phyloP scores from a whole-genome alignment of 2,329 filamentous ascomycete species.

The Niveomyces coronatus region DNA sequence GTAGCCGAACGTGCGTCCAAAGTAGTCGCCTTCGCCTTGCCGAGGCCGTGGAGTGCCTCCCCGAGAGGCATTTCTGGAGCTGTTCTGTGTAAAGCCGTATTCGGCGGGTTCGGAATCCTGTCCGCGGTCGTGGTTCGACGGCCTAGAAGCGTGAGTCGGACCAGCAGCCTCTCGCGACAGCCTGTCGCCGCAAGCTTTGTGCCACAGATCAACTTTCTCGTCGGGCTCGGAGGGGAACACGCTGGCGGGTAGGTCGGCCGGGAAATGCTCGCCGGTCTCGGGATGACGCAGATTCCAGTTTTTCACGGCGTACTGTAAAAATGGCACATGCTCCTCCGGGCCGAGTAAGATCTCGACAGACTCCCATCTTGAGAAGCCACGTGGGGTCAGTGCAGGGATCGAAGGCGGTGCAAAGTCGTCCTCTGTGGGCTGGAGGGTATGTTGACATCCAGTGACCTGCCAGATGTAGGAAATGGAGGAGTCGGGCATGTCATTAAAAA shows the following conservation, averaged over 20 bases:
- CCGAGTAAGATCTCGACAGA: slow-evolving; percentile 80
- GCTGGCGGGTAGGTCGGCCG: slow-evolving; percentile 43
- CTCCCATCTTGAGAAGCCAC: slow-evolving; percentile 89
- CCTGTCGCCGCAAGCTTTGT: slow-evolving; percentile 63
- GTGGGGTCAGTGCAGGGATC: slow-evolving; percentile 70
- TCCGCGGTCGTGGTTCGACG: slow-evolving; percentile 14
- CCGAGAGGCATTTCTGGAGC: slow-evolving; percentile 21
- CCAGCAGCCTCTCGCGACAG: slow-evolving; percentile 51
- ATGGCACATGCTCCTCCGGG: slow-evolving; percentile 78
- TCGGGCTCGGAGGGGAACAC: slow-evolving; percentile 67
- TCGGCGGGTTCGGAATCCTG: slow-evolving; percentile 22
- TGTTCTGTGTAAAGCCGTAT: slow-evolving; percentile 28
- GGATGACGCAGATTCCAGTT: slow-evolving; percentile 69
- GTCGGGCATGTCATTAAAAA: slow-evolving; percentile 69
- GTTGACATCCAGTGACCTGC: slow-evolving; percentile 81
- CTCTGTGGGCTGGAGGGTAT: slow-evolving; percentile 62
- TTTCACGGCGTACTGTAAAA: slow-evolving; percentile 69
- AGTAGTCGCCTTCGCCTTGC: slow-evolving; percentile 23
- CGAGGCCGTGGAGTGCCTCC: slow-evolving; percentile 15
- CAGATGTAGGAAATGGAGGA: slow-evolving; percentile 83
- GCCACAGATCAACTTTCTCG: slow-evolving; percentile 75
- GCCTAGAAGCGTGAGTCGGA: slow-evolving; percentile 16
- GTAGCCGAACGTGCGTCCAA: slow-evolving; percentile 27
- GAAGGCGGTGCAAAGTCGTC: slow-evolving; percentile 65
- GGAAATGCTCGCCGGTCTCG: slow-evolving; percentile 60